Evolutionary conservation across 2,329 filamentous ascomycete species (phyloP), one percentile per base, ranked within the genome.

Genomic region (Fusarium oxysporum): DNA sequence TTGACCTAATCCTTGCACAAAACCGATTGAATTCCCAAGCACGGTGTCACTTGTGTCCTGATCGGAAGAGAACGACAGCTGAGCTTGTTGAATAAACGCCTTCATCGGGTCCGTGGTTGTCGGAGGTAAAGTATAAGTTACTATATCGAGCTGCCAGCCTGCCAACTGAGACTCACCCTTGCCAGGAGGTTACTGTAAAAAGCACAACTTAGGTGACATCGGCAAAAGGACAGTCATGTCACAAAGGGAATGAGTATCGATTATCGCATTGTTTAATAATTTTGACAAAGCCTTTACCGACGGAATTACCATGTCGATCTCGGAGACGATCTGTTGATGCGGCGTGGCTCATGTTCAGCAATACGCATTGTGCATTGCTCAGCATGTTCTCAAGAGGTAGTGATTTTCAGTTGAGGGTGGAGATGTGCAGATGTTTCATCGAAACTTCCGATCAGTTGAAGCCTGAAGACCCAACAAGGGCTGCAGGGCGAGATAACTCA

Each of bases 111-210:
- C 65, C 38, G 54, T 47, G 60, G 47, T 58, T 51, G 56, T 67
- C 44, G 33, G 68, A 63, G 35, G 54, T 73, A 62, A 55, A 73
- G 66, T 59, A 56, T 45, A 56, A 59, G 67, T 75, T 77, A 65
- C 75, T 77, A 77, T 75, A 75, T 76, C 67, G 63, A 66, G 75
- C 69, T 55, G 54, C 62, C 44, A 44, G 61, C 37, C 35, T 41
- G 43, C 41, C 61, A 66, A 59, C 53, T 71, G 59, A 64, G 58
- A 60, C 56, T 71, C 50, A 71, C 57, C 67, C 71, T 60, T 55
- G 62, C 45, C 48, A 60, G 59, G 51, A 40, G 62, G 41, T 30
- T 44, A 19, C 43, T 57, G 41, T 28, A 48, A 58, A 33, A 47
- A 66, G 41, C 43, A 57, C 66, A 41, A 28, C 33, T 41, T 45